A percentile compares a stretch with the other conserved stretches of the same genome.
Evolutionary conservation across 208 protist species (phyloP).

Genomic region (Acanthamoeba polyphaga): DNA sequence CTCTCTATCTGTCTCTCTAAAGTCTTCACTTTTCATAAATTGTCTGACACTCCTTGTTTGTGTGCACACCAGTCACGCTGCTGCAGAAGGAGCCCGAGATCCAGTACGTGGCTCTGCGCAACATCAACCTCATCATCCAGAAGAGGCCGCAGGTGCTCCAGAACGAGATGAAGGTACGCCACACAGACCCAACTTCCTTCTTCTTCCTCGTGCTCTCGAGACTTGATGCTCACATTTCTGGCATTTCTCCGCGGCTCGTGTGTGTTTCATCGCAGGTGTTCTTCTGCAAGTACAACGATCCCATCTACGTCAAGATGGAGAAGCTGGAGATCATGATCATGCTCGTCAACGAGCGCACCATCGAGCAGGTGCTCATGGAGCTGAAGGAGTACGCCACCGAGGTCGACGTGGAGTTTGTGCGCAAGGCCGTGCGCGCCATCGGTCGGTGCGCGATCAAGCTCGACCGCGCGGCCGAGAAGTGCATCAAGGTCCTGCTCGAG

Average conservation of each 20-base stretch:
- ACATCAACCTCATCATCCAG: constrained; percentile 99
- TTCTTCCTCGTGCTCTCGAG: no score
- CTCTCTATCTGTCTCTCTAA: not conserved
- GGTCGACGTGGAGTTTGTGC: constrained; percentile 98
- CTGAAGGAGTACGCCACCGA: constrained; percentile 97
- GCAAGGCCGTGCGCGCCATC: constrained; percentile 97
- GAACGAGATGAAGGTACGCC: constrained; percentile 89
- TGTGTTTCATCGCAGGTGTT: constrained; percentile 90
- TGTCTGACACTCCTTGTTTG: not conserved
- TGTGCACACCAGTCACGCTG: constrained; percentile 83
- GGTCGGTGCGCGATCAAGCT: constrained; percentile 99
- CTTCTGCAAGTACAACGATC: constrained; percentile 99
- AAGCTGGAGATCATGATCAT: constrained; percentile 98
- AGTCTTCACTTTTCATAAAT: not conserved
- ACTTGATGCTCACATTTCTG: not conserved
- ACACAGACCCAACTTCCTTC: no score
- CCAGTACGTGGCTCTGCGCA: constrained; percentile 99
- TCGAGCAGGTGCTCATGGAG: constrained; percentile 94
- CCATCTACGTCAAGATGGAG: constrained; percentile 99
- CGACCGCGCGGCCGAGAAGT: constrained; percentile 93
- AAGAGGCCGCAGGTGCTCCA: constrained; percentile 94
- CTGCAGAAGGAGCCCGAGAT: constrained; percentile 96
- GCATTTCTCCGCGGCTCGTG: not conserved
- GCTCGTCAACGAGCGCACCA: constrained; percentile 94
- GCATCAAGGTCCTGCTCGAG: constrained; percentile 95